These are phyloP conservation scores for Metarhizium brunneum DNA, from an alignment of 2,329 filamentous ascomycete species.

Conservation along the genomic window DNA sequence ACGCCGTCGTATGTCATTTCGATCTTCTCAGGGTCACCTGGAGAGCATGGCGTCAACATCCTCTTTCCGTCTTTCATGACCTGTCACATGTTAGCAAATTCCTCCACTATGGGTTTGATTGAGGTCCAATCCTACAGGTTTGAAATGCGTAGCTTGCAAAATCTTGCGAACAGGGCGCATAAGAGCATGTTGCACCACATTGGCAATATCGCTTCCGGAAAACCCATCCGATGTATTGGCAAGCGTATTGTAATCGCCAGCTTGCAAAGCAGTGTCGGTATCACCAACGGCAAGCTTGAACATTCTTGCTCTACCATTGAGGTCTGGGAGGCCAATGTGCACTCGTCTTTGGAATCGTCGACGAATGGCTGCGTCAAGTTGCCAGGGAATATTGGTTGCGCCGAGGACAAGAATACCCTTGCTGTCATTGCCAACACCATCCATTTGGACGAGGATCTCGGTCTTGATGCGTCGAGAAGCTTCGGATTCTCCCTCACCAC, in stretches of 20 bases:
- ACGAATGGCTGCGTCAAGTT: conserved; percentile 90
- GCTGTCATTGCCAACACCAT: conserved; percentile 93
- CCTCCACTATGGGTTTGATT: neutral
- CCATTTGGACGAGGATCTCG: conserved; percentile 97
- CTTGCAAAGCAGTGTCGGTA: conserved; percentile 76
- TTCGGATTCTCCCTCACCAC: conserved; percentile 92
- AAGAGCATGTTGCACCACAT: conserved; percentile 88
- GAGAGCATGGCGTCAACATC: conserved; percentile 84
- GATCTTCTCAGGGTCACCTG: conserved; percentile 72
- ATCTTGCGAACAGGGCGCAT: conserved; percentile 98
- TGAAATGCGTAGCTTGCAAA: conserved; percentile 95
- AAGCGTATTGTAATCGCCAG: conserved; percentile 69
- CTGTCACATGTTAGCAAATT: conserved; percentile 30
- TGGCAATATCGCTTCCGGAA: conserved; percentile 90
- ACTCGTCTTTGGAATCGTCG: conserved; percentile 93
- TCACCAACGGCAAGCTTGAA: conserved; percentile 91
- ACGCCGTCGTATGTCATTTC: conserved; percentile 94
- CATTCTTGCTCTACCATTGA: conserved; percentile 82
- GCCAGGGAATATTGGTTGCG: conserved; percentile 98
- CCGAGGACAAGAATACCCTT: conserved; percentile 90
- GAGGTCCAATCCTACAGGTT: conserved; percentile 53
- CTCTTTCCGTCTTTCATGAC: conserved; percentile 58
- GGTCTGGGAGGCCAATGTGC: conserved; percentile 86
- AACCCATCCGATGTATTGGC: conserved; percentile 84
- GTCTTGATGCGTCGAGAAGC: conserved; percentile 97